Evolutionary conservation across 805 yeast species (phyloP).

Genomic region (Trichomonascus vanleenenianus): DNA sequence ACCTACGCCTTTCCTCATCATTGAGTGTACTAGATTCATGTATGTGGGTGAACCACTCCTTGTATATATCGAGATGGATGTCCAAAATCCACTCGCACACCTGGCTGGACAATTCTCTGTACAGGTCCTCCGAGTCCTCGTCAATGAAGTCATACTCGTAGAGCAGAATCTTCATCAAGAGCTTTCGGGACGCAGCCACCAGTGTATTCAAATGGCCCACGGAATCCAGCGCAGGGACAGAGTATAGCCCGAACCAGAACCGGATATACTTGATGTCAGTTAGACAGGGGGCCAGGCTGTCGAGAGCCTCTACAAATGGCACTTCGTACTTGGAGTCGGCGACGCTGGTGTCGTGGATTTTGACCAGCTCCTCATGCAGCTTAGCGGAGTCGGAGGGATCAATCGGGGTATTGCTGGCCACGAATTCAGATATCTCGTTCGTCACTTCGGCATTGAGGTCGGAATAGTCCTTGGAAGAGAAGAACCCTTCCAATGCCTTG

Average conservation of each 20-base stretch:
- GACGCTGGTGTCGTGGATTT: conserved; percentile 18
- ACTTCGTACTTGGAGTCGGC: conserved; percentile 16
- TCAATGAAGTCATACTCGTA: conserved; percentile 19
- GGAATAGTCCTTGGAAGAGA: neutral
- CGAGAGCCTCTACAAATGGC: conserved; percentile 25
- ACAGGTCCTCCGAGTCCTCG: conserved; percentile 8
- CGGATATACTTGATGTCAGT: conserved; percentile 25
- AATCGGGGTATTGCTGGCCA: neutral
- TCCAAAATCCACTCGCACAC: conserved; percentile 21
- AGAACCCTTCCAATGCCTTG: conserved; percentile 1
- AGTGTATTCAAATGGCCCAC: conserved; percentile 43
- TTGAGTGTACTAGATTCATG: conserved; percentile 15
- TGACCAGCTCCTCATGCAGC: conserved; percentile 30
- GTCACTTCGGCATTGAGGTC: neutral
- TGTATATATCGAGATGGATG: conserved; percentile 17
- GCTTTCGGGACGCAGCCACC: conserved; percentile 27
- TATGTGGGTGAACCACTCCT: conserved; percentile 2
- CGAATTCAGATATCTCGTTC: neutral
- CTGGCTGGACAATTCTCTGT: conserved; percentile 16
- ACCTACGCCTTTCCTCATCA: conserved; percentile 42
- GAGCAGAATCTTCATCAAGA: conserved; percentile 24
- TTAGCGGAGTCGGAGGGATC: conserved; percentile 21
- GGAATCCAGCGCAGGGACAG: conserved; percentile 48
- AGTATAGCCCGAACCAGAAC: conserved; percentile 44
- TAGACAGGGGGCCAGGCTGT: conserved; percentile 26